Evolutionary conservation across 805 yeast species (phyloP).

Genomic region (Candida easanensis): DNA sequence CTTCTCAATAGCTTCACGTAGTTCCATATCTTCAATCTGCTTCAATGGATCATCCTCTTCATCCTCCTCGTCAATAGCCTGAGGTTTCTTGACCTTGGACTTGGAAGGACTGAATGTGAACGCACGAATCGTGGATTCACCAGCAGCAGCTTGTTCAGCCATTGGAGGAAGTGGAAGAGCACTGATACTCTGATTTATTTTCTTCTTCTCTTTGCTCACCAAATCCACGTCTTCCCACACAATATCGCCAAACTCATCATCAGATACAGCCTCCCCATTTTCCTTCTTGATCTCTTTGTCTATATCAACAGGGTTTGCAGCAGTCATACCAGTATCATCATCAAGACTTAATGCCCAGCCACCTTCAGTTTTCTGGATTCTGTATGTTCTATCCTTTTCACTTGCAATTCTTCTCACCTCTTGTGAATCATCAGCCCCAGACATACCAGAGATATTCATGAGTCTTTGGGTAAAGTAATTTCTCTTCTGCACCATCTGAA

Average conservation of each 20-base stretch:
- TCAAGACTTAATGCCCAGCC: slow-evolving; percentile 80
- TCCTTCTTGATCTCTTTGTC: slow-evolving; percentile 28
- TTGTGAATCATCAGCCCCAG: slow-evolving; percentile 23
- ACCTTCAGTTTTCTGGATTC: slow-evolving; percentile 68
- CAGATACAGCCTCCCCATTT: slow-evolving; percentile 26
- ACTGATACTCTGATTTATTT: slow-evolving; percentile 39
- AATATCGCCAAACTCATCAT: slow-evolving; percentile 40
- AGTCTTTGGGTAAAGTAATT: slow-evolving; percentile 86
- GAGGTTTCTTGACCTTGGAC: slow-evolving; percentile 7
- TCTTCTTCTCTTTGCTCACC: slow-evolving; percentile 21
- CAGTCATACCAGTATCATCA: slow-evolving; percentile 35
- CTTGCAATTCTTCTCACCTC: slow-evolving; percentile 66
- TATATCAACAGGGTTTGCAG: slow-evolving; percentile 46
- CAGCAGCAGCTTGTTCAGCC: slow-evolving; percentile 12
- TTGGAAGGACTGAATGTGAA: slow-evolving; percentile 25
- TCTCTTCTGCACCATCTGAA: slow-evolving; percentile 87
- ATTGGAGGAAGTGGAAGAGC: slow-evolving; percentile 37
- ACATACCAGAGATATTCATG: slow-evolving; percentile 82
- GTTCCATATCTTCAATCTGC: slow-evolving; percentile 33
- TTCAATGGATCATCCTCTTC: slow-evolving; percentile 26
- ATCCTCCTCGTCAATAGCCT: slow-evolving; percentile 14
- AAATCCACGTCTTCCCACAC: slow-evolving; percentile 74
- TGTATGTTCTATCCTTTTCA: slow-evolving; percentile 73
- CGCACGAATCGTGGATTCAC: slow-evolving; percentile 17
- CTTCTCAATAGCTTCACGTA: slow-evolving; percentile 37